These are phyloP conservation scores for Blastobotrys aristatus DNA, from an alignment of 1,139 yeast species.

Conservation along the genomic window DNA sequence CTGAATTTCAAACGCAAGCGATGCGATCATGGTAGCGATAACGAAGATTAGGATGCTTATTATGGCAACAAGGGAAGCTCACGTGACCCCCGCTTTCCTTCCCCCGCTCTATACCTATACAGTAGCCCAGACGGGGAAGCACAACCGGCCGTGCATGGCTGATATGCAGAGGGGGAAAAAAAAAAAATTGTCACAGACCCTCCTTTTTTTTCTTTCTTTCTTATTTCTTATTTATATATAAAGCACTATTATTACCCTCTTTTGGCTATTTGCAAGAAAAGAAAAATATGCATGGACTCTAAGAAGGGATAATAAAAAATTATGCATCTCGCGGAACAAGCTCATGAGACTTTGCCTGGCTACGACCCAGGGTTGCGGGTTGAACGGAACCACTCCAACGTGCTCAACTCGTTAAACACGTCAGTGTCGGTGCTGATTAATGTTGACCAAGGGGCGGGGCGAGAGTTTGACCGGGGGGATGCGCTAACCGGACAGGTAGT, in stretches of 20 bases:
- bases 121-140: too few relatives aligned
- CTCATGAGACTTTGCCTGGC: constrained; percentile 1
- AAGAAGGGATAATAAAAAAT: too few relatives aligned
- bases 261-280: too few relatives aligned
- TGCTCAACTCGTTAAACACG: not conserved
- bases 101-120: too few relatives aligned
- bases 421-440: not conserved
- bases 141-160: too few relatives aligned
- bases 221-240: not conserved
- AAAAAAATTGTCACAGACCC: not conserved
- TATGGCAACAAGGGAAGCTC: too few relatives aligned
- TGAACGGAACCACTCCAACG: not conserved
- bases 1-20: constrained; percentile 13
- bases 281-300: too few relatives aligned
- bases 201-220: not conserved
- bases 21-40: constrained; percentile 9
- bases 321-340: not conserved
- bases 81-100: too few relatives aligned
- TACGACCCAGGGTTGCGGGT: constrained; percentile 1
- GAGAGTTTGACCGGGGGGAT: constrained; percentile 1
- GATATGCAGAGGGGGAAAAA: too few relatives aligned
- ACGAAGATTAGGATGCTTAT: not conserved
- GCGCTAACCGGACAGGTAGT: constrained; percentile 15
- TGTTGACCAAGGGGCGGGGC: constrained; percentile 4
- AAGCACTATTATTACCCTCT: too few relatives aligned